Conservation (phyloP, 192 early-diverging fungal species). For the Helicostylum pulchrum region DNA sequence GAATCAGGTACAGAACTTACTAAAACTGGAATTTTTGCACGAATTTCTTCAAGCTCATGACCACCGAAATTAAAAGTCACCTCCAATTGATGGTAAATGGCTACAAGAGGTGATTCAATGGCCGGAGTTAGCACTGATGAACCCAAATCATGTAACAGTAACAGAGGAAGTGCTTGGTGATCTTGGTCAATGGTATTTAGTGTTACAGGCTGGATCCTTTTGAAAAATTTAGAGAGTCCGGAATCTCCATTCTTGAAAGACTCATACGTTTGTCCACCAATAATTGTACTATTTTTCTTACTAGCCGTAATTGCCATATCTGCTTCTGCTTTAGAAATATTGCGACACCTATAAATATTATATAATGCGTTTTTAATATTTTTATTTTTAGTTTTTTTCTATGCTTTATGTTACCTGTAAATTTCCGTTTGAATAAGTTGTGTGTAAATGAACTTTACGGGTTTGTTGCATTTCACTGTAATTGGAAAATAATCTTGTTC, state of each 20-base stretch:
- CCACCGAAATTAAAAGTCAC: constrained; percentile 24
- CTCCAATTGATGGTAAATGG: constrained; percentile 32
- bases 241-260: neutral
- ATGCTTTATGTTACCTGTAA: constrained; percentile 17
- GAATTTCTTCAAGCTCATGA: constrained; percentile 24
- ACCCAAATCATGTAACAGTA: constrained; percentile 13
- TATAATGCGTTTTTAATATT: too few species aligned
- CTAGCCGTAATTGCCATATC: constrained; percentile 6
- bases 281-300: neutral
- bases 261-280: neutral
- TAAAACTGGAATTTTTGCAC: constrained; percentile 30
- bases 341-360: neutral
- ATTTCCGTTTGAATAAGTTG: constrained; percentile 31
- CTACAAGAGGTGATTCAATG: constrained; percentile 24
- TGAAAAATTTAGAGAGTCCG: constrained; percentile 14
- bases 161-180: constrained; percentile 16
- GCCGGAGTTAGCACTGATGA: neutral
- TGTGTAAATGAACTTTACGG: constrained; percentile 14
- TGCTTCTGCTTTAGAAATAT: constrained; percentile 3
- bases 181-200: constrained; percentile 12
- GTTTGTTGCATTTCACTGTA: constrained; percentile 16
- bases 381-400: neutral
- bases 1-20: constrained; percentile 15
- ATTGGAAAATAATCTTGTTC: constrained; percentile 21
- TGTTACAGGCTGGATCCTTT: constrained; percentile 22